A percentile compares a stretch with the other conserved stretches of the same genome.
phyloP scores from a whole-genome alignment of 225 moss, liverwort and hornwort genomes.

The Physcomitrellopsis africana region DNA sequence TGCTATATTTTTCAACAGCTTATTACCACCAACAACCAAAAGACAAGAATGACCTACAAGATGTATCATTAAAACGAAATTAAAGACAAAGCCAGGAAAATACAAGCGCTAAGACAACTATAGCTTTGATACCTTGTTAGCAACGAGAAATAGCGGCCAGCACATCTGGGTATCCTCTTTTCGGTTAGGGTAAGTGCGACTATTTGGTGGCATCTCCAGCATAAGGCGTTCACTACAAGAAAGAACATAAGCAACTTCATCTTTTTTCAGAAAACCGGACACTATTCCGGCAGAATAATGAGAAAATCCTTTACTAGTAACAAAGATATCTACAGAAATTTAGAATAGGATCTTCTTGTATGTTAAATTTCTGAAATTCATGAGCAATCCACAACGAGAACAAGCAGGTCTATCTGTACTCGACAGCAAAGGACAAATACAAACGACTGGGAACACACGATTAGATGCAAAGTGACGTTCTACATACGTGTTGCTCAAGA shows the following conservation, averaged over 20 bases:
- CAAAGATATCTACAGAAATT: background rate
- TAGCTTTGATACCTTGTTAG: conserved; percentile 72
- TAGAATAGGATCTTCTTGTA: background rate
- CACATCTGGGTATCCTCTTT: conserved; percentile 54
- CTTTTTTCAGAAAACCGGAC: background rate
- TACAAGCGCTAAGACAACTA: background rate
- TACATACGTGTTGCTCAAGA: conserved; percentile 72
- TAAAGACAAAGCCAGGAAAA: background rate
- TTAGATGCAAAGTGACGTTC: conserved; percentile 15
- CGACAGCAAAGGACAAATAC: conserved; percentile 4
- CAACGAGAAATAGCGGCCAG: conserved; percentile 91
- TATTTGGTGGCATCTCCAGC: conserved; percentile 82
- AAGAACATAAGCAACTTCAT: background rate
- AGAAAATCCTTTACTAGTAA: too few relatives aligned
- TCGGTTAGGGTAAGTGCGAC: conserved; percentile 39
- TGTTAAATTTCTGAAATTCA: background rate
- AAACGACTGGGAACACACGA: conserved; percentile 18
- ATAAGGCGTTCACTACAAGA: conserved; percentile 71
- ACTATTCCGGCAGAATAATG: background rate
- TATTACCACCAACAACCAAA: conserved; percentile 11
- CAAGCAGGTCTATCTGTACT: background rate
- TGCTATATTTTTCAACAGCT: conserved; percentile 17
- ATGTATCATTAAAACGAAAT: conserved; percentile 4
- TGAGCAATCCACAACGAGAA: too few relatives aligned
- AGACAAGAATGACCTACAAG: background rate